phyloP scores from a whole-genome alignment of 1,284 basidiomycete species.

The Ceratobasidium sp. region DNA sequence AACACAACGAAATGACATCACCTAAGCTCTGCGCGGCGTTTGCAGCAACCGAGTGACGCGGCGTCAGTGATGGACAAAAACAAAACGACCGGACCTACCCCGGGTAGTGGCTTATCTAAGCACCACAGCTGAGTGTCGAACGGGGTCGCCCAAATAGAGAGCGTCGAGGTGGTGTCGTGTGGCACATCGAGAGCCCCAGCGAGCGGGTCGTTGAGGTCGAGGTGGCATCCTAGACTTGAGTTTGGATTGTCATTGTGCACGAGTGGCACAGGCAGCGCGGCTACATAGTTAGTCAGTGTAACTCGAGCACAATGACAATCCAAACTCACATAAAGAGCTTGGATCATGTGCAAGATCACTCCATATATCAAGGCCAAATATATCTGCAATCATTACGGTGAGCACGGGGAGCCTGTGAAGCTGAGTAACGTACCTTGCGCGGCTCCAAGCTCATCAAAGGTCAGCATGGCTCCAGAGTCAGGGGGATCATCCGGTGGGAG shows the following conservation, averaged over 20 bases:
- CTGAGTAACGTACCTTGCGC: too few species aligned
- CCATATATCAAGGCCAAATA: not conserved
- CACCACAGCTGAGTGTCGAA: not conserved
- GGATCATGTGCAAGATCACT: not conserved
- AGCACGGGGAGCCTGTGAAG: too few species aligned
- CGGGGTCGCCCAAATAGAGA: too few species aligned
- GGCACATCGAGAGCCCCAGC: not conserved
- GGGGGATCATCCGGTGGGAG: too few species aligned
- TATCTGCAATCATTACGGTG: not conserved
- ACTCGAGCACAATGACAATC: slow-evolving; percentile 13
- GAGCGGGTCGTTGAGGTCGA: not conserved
- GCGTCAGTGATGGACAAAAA: not conserved
- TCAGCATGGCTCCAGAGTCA: too few species aligned
- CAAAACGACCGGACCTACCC: not conserved
- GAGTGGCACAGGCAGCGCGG: not conserved
- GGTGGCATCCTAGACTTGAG: slow-evolving; percentile 9
- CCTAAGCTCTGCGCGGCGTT: not conserved
- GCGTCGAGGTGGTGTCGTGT: not conserved
- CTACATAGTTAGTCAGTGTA: slow-evolving; percentile 9
- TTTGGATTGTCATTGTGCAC: slow-evolving; percentile 27
- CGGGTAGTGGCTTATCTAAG: not conserved
- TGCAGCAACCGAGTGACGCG: not conserved
- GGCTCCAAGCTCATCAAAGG: too few species aligned
- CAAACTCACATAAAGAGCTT: slow-evolving; percentile 7
- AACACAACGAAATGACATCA: not conserved